Evolutionary conservation across 805 yeast genomes (phyloP), one percentile per base, ranked within the genome.

Genomic region (Ogataea nitratoaversa): DNA sequence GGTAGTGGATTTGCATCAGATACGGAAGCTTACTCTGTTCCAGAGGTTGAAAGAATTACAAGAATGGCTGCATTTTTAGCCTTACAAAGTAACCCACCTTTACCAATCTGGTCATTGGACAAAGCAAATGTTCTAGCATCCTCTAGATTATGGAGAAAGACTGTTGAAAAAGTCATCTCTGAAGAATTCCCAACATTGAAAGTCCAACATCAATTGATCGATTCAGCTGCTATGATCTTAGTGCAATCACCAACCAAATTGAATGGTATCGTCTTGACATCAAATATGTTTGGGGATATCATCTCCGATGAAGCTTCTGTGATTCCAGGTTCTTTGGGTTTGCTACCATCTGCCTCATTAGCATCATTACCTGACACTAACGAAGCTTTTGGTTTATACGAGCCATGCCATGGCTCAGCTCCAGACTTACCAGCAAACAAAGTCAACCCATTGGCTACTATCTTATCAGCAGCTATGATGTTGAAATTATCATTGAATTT

Each of bases 61-160:
- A 78, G 98, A 67, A 91, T 93, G 97, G 99, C 98, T 39, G 98
- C 95, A 2, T 93, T 87, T 68, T 68, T 93, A 71, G 97, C 99
- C 25, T 73, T 88, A 54, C 99, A 93, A 69, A 82, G 79, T 57
- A 74, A 79, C 60, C 99, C 99, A 38, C 99, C 99, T 29, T 72
- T 83, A 59, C 97, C 97, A 39, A 75, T 93, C 43, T 89, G 96
- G 95, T 87, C 96, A 18, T 72, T 93, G 53, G 99, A 93, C 65
- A 93, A 93, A 74, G 99, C 99, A 43, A 93, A 93, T 53, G 99
- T 93, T 32, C 75, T 93, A 58, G 99, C 99, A 2, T 83, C 96
- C 20, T 87, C 96, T 32, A 80, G 99, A 66, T 72, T 93, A 56
- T 93, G 99, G 99, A 81, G 99, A 69, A 83, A 79, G 64, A 87